Evolutionary conservation across 768 basidiomycete species (phyloP), one percentile per base, ranked within the genome.

Genomic region (Pleurotus citrinopileatus): DNA sequence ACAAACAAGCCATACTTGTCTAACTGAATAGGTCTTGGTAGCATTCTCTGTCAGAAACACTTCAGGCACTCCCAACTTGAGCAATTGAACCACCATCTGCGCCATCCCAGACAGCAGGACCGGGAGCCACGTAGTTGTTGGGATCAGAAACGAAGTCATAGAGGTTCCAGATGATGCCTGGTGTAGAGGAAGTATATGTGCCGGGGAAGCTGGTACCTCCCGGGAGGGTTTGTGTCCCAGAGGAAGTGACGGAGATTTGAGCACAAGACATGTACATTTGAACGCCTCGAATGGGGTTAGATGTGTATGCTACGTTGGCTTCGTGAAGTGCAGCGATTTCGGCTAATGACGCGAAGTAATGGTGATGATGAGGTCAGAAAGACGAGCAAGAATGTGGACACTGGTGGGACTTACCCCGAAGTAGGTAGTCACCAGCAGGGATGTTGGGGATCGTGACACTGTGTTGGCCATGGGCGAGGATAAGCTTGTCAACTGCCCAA

Each of bases 251-350:
- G 48, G 60, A 67, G 55, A 79, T 64, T 59, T 79, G 78, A 59
- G 65, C 73, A 66, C 79, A 80, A 50, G 71, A 74, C 67, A 75
- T 75, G 65, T 78, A 78, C 56, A 75, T 67, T 65, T 79, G 78
- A 12, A 74, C 75, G 19, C 77, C 78, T 25, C 77, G 71, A 22
- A 69, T 58, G n/a, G 62, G 55, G 54, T 69, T 67, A 25, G 59
- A 44, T 19, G 59, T 55, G 50, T 68, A 71, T 9, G 65, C 58
- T 7, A 64, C 60, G 32, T 72, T 61, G 40, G 62, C 67, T 54
- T 71, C 71, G 57, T 71, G 70, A 6, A 69, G 63, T 17, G 68
- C 67, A 25, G 68, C 62, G 34, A 69, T 67, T 25, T 67, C 73
- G 29, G 73, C 76, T 65, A 42, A 40, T 23, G 28, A 60, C 53